These are phyloP conservation scores for Prinsepia uniflora DNA, from an alignment of 306 rosid species.

Conservation along the genomic window DNA sequence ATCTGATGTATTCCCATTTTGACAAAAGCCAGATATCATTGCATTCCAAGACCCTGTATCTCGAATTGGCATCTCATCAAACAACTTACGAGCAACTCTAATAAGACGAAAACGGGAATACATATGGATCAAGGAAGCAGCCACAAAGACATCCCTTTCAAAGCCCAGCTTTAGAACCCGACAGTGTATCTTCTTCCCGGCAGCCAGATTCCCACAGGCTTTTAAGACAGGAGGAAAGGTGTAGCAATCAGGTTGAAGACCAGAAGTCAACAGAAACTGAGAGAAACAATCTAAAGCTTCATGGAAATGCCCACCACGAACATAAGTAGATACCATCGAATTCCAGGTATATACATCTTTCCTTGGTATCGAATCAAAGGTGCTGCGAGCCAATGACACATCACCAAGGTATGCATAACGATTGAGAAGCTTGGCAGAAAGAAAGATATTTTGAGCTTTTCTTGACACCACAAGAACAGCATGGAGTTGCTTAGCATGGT, in stretches of 20 bases:
- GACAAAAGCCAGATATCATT: slow-evolving; percentile 51
- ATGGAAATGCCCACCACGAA: slow-evolving; percentile 29
- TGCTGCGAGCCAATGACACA: slow-evolving; percentile 26
- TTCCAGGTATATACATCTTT: slow-evolving; percentile 52
- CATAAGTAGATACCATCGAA: slow-evolving; percentile 52
- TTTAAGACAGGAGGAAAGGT: slow-evolving; percentile 50
- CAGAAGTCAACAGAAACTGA: slow-evolving; percentile 27
- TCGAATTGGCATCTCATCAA: slow-evolving; percentile 36
- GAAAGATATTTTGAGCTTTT: slow-evolving; percentile 29
- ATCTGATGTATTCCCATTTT: slow-evolving; percentile 37
- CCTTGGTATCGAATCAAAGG: slow-evolving; percentile 36
- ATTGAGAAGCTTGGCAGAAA: slow-evolving; percentile 43
- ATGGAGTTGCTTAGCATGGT: slow-evolving; percentile 41
- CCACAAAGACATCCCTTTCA: neutral
- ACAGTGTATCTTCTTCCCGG: slow-evolving; percentile 47
- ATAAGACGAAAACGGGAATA: slow-evolving; percentile 37
- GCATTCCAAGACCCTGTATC: slow-evolving; percentile 53
- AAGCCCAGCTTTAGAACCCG: slow-evolving; percentile 35
- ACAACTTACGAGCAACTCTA: slow-evolving; percentile 17
- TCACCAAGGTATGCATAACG: slow-evolving; percentile 40
- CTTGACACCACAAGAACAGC: slow-evolving; percentile 44
- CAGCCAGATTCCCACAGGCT: slow-evolving; percentile 38
- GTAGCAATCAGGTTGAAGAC: slow-evolving; percentile 40
- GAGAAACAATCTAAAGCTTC: slow-evolving; percentile 39
- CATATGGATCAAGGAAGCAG: slow-evolving; percentile 27